phyloP scores from a whole-genome alignment of 164 flowering plant species.

The Aristolochia californica region DNA sequence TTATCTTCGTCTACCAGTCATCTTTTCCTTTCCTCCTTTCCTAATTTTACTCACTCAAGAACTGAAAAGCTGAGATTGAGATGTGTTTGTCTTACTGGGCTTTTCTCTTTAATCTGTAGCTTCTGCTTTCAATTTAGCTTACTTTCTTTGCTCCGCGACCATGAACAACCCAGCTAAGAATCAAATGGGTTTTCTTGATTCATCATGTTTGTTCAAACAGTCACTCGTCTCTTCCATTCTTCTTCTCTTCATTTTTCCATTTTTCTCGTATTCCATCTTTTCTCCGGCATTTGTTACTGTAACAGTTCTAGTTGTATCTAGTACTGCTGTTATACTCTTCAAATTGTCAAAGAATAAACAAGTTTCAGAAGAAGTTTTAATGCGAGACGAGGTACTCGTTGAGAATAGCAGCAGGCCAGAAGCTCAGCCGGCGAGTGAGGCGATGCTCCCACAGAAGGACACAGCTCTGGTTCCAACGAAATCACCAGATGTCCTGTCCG shows the following conservation, averaged over 20 bases:
- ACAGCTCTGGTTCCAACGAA: background rate
- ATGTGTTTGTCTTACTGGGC: background rate
- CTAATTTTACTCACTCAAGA: no score
- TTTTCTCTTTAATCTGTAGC: background rate
- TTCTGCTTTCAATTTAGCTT: background rate
- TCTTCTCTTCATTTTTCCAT: slow-evolving; percentile 12
- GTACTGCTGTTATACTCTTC: slow-evolving; percentile 17
- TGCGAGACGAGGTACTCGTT: slow-evolving; percentile 8
- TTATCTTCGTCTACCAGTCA: no score
- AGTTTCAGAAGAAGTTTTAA: slow-evolving; percentile 3
- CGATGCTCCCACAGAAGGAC: background rate
- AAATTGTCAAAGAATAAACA: slow-evolving; percentile 23
- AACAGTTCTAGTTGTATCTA: slow-evolving; percentile 26
- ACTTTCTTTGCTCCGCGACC: slow-evolving; percentile 4
- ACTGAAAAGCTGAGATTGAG: no score
- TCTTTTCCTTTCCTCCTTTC: no score
- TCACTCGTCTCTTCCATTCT: slow-evolving; percentile 5
- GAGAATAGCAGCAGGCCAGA: background rate
- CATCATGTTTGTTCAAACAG: slow-evolving; percentile 4
- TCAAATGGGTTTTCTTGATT: background rate
- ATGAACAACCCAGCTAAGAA: background rate
- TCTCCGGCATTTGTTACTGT: slow-evolving; percentile 24
- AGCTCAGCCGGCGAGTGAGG: background rate
- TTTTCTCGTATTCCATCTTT: slow-evolving; percentile 18
- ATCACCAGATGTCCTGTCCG: slow-evolving; percentile 23